These are phyloP conservation scores for Aspergillus brasiliensis DNA, from an alignment of 2,329 filamentous ascomycete genomes.

Conservation along the genomic window DNA sequence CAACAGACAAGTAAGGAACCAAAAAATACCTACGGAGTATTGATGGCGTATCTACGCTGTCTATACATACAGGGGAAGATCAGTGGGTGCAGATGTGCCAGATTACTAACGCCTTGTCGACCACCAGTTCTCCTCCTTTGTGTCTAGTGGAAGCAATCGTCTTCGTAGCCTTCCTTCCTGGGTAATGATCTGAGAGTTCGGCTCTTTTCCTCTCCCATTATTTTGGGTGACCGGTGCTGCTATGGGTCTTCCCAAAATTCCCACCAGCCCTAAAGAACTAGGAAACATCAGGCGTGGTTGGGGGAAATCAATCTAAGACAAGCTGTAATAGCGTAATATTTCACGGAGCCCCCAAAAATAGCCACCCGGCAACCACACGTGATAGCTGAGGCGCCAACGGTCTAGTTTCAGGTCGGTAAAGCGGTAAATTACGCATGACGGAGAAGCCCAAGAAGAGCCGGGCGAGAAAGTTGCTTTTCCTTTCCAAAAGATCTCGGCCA, in stretches of 20 bases:
- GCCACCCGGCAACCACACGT: constrained; percentile 18
- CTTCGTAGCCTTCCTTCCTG: not conserved
- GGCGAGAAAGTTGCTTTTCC: constrained; percentile 8
- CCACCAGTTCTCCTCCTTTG: not conserved
- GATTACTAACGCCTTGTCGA: not conserved
- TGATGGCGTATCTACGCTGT: too few relatives aligned
- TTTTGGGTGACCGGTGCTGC: not conserved
- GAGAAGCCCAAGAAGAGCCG: constrained; percentile 5
- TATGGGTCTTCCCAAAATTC: not conserved
- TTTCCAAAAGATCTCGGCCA: constrained; percentile 16
- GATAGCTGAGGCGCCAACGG: constrained; percentile 22
- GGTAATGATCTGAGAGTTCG: constrained; percentile 4
- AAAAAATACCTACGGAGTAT: not conserved
- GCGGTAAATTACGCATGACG: constrained; percentile 13
- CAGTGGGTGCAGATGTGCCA: not conserved
- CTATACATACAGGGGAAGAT: too few relatives aligned
- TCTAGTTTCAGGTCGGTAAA: constrained; percentile 2
- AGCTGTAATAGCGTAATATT: constrained; percentile 13
- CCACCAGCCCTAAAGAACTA: not conserved
- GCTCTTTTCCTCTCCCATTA: not conserved
- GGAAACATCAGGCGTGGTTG: constrained; percentile 3
- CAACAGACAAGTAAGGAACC: not conserved
- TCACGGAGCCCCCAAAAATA: constrained; percentile 25
- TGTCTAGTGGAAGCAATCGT: not conserved
- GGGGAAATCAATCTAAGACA: constrained; percentile 11